Conservation (phyloP, 768 basidiomycete species). For the Tricholoma bakamatsutake region DNA sequence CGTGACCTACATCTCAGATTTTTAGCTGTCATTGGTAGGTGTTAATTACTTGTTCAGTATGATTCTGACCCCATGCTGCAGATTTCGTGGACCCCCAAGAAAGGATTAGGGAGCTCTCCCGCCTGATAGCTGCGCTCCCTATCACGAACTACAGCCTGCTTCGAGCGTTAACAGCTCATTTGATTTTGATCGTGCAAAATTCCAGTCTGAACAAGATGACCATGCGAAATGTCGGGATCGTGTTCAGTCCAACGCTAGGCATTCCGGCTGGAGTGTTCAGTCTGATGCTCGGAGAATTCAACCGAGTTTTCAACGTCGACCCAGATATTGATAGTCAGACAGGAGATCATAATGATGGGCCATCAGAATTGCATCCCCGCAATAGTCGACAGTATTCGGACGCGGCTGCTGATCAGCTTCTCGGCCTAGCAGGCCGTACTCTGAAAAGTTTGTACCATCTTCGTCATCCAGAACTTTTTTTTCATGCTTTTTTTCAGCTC, state of each 20-base stretch:
- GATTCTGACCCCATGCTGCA: conserved; percentile 25
- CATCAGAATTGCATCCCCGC: conserved; percentile 47
- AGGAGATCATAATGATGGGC: conserved; percentile 20
- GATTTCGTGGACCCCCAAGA: conserved; percentile 89
- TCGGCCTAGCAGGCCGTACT: conserved; percentile 69
- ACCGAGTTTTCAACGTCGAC: conserved; percentile 86
- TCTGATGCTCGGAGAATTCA: conserved; percentile 90
- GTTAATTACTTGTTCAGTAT: conserved; percentile 2
- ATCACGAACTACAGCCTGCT: conserved; percentile 91
- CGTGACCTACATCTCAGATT: conserved; percentile 88
- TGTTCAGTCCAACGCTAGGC: conserved; percentile 95
- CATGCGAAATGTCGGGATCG: conserved; percentile 96
- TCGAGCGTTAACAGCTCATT: conserved; percentile 89
- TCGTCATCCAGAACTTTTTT: conserved; percentile 7
- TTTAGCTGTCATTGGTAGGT: conserved; percentile 87
- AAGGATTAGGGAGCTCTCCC: conserved; percentile 79
- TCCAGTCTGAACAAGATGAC: conserved; percentile 94
- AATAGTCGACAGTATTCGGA: conserved; percentile 84
- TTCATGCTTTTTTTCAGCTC: conserved; percentile 22
- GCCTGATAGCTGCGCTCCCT: conserved; percentile 82
- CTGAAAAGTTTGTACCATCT: conserved; percentile 49
- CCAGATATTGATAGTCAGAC: conserved; percentile 22
- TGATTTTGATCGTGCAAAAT: conserved; percentile 93
- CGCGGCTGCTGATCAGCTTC: conserved; percentile 75
- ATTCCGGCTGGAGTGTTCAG: conserved; percentile 98